phyloP scores from a whole-genome alignment of 148 eudicot species.

The Rheum nobile region DNA sequence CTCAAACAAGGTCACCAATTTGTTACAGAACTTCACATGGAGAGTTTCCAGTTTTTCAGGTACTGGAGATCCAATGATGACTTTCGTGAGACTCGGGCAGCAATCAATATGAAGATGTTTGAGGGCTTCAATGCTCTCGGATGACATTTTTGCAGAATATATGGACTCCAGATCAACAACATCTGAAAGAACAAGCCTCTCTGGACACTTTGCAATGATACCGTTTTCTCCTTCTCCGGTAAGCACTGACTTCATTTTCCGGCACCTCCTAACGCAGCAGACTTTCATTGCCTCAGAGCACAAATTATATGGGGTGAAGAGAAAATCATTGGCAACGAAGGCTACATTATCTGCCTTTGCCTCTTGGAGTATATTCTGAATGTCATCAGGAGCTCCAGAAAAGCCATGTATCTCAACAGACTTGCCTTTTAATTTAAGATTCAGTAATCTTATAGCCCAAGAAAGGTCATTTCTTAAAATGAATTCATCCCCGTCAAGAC shows the following conservation, averaged over 20 bases:
- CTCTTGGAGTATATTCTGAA: background rate
- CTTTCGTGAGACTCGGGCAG: slow-evolving; percentile 17
- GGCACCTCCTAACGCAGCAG: slow-evolving; percentile 33
- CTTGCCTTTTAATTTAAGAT: background rate
- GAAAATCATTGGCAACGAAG: slow-evolving; percentile 11
- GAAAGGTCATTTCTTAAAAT: slow-evolving; percentile 15
- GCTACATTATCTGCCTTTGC: background rate
- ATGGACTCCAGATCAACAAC: slow-evolving; percentile 10
- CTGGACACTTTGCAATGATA: background rate
- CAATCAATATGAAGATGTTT: slow-evolving; percentile 18
- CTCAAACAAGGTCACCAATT: slow-evolving; percentile 15
- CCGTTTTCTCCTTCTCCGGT: background rate
- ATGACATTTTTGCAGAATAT: slow-evolving; percentile 1
- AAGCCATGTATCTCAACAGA: slow-evolving; percentile 1
- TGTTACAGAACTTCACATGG: slow-evolving; percentile 21
- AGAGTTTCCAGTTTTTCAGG: slow-evolving; percentile 19
- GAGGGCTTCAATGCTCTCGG: slow-evolving; percentile 12
- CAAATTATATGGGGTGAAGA: slow-evolving; percentile 5
- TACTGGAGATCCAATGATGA: slow-evolving; percentile 9
- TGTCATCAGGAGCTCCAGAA: background rate
- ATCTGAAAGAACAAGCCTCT: slow-evolving; percentile 19
- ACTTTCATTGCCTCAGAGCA: slow-evolving; percentile 10
- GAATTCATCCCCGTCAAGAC: slow-evolving; percentile 12
- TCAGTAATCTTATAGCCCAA: slow-evolving; percentile 5
- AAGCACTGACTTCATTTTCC: slow-evolving; percentile 6